These are phyloP conservation scores for Taphrina communis DNA, from an alignment of 1,139 yeast genomes.

Conservation along the genomic window DNA sequence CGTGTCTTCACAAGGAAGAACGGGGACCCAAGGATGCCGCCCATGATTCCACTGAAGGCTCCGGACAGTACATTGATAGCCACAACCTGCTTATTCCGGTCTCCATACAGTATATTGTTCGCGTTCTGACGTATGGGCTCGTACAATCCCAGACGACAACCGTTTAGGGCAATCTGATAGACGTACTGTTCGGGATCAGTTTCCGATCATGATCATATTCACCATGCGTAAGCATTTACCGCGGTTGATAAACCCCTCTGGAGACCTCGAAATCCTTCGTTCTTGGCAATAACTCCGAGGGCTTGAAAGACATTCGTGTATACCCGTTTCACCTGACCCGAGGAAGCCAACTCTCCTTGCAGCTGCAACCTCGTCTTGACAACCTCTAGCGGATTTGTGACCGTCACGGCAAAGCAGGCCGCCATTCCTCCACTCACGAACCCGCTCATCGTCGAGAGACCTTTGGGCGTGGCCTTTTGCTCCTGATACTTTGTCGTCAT, in stretches of 20 bases:
- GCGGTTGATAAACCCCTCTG: constrained; percentile 88
- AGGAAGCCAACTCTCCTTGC: constrained; percentile 82
- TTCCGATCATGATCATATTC: neutral
- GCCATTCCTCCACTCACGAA: constrained; percentile 93
- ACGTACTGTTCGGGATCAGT: constrained; percentile 57
- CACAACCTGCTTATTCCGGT: constrained; percentile 57
- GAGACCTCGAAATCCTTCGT: constrained; percentile 85
- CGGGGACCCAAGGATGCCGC: constrained; percentile 90
- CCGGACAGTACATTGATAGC: constrained; percentile 77
- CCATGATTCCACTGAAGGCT: constrained; percentile 81
- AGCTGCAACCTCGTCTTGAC: constrained; percentile 87
- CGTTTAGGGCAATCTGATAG: constrained; percentile 88
- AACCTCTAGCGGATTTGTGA: constrained; percentile 92
- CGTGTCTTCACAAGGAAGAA: constrained; percentile 89
- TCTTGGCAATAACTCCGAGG: constrained; percentile 68
- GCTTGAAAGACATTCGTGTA: constrained; percentile 91
- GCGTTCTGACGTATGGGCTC: constrained; percentile 77
- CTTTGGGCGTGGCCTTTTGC: constrained; percentile 21
- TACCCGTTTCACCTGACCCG: constrained; percentile 59
- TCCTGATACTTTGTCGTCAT: constrained; percentile 40
- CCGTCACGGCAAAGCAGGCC: constrained; percentile 96
- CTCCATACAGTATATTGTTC: constrained; percentile 65
- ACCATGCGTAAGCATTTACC: constrained; percentile 17
- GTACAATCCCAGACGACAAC: constrained; percentile 90
- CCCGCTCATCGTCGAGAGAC: constrained; percentile 68